A percentile compares a stretch with the other conserved stretches of the same genome.
Evolutionary conservation across 257 asterid genomes (phyloP).

Genomic region (Solanum tarijense): DNA sequence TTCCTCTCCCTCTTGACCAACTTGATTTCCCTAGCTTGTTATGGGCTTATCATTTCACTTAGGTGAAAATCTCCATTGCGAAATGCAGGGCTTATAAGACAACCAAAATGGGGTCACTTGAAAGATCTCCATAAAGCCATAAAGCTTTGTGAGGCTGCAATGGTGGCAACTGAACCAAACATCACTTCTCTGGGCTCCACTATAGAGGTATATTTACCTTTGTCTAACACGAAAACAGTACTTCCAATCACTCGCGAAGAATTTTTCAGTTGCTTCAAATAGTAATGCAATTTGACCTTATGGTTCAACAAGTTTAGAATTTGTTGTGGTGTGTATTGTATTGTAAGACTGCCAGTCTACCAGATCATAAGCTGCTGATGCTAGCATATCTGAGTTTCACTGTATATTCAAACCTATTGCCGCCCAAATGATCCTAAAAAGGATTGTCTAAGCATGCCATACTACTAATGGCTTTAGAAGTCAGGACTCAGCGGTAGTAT

Average conservation of each 20-base stretch:
- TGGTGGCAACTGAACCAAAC: conserved; percentile 59
- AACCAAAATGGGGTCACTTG: conserved; percentile 88
- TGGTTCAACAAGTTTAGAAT: not conserved
- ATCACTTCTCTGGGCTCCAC: conserved; percentile 53
- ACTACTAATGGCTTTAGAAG: not conserved
- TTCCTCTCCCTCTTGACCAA: not conserved
- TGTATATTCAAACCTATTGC: not conserved
- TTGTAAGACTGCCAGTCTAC: not conserved
- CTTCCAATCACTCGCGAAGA: not conserved
- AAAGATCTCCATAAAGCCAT: conserved; percentile 74
- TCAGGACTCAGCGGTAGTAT: not conserved
- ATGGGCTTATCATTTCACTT: not conserved
- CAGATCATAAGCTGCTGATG: not conserved
- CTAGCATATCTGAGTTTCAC: not conserved
- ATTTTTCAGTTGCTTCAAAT: not conserved
- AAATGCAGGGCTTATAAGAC: conserved; percentile 47
- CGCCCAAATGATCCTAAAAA: not conserved
- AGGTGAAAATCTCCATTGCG: not conserved
- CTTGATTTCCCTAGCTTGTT: not conserved
- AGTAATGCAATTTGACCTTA: not conserved
- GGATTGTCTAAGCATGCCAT: not conserved
- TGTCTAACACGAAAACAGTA: not conserved
- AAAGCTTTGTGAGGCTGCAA: conserved; percentile 81
- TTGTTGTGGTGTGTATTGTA: not conserved
- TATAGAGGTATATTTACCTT: conserved; percentile 41